Percentiles rank a stretch among this genome's conserved stretches.
These are phyloP conservation scores for Penicillium fuscoglaucum DNA, from an alignment of 2,329 filamentous ascomycete species.

Conservation along the genomic window DNA sequence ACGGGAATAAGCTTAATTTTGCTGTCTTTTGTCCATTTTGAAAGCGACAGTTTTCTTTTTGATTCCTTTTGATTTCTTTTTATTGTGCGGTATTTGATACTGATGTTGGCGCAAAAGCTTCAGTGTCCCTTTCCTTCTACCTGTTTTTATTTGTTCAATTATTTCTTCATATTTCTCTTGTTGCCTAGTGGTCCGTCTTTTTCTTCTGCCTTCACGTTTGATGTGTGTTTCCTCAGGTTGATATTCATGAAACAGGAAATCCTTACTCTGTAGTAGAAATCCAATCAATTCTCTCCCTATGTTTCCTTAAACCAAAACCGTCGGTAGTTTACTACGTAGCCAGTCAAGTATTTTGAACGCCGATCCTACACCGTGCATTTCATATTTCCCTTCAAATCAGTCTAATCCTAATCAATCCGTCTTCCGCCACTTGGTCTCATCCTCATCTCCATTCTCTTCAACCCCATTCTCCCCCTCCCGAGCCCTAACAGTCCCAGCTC, in stretches of 20 bases:
- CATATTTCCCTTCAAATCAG: not conserved
- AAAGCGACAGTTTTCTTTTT: not conserved
- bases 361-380: not conserved
- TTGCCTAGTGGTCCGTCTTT: constrained; percentile 5
- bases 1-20: constrained; percentile 32
- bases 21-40: constrained; percentile 4
- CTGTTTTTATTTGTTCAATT: not conserved
- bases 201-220: constrained; percentile 5
- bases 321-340: not conserved
- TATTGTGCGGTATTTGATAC: not conserved
- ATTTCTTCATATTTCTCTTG: not conserved
- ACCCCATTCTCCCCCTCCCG: constrained; percentile 57
- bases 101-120: not conserved
- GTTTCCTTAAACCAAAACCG: not conserved
- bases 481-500: constrained; percentile 64
- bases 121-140: not conserved
- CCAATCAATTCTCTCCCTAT: not conserved
- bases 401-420: constrained; percentile 36
- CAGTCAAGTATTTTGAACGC: constrained; percentile 2
- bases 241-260: constrained; percentile 24
- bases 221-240: constrained; percentile 7
- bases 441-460: constrained; percentile 42
- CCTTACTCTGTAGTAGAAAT: constrained; percentile 18
- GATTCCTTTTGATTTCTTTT: not conserved
- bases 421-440: constrained; percentile 56